These are phyloP conservation scores for Furcasterigmium sp. DNA, from an alignment of 2,329 filamentous ascomycete species.

Conservation along the genomic window DNA sequence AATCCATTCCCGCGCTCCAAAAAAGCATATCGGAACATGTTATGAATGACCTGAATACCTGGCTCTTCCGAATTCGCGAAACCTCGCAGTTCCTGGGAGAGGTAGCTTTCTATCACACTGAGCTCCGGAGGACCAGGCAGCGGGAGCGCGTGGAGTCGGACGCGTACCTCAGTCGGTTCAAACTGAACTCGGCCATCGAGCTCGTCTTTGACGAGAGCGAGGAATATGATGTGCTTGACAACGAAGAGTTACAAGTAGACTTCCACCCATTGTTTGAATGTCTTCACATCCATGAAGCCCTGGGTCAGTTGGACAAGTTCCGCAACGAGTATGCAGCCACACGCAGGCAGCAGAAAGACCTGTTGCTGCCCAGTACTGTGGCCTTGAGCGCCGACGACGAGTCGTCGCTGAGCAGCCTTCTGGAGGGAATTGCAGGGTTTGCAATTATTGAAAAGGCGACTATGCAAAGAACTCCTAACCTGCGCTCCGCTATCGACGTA, in stretches of 20 bases:
- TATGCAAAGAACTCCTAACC: conserved; percentile 76
- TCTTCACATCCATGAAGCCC: conserved; percentile 90
- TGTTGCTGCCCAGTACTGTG: conserved; percentile 73
- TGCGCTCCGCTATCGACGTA: conserved; percentile 79
- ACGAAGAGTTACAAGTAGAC: conserved; percentile 90
- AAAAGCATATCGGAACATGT: conserved; percentile 93
- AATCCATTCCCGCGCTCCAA: conserved; percentile 88
- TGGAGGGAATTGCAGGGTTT: conserved; percentile 94
- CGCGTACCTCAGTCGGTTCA: conserved; percentile 74
- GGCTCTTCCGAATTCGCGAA: conserved; percentile 91
- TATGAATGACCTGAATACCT: conserved; percentile 94
- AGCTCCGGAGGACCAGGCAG: conserved; percentile 76
- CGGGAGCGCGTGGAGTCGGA: conserved; percentile 76
- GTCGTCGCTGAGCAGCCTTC: conserved; percentile 76
- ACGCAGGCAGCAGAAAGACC: conserved; percentile 82
- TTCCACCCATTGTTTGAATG: conserved; percentile 94
- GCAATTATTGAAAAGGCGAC: conserved; percentile 95
- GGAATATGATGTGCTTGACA: conserved; percentile 92
- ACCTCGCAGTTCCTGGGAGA: conserved; percentile 95
- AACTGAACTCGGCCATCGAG: conserved; percentile 92
- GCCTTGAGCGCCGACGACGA: conserved; percentile 79
- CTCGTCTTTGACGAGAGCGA: conserved; percentile 92
- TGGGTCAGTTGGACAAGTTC: conserved; percentile 90
- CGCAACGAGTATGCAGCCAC: conserved; percentile 88
- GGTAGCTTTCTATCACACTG: conserved; percentile 93